Evolutionary conservation across 345 rosid species (phyloP).

Genomic region (Clarkia xantiana): DNA sequence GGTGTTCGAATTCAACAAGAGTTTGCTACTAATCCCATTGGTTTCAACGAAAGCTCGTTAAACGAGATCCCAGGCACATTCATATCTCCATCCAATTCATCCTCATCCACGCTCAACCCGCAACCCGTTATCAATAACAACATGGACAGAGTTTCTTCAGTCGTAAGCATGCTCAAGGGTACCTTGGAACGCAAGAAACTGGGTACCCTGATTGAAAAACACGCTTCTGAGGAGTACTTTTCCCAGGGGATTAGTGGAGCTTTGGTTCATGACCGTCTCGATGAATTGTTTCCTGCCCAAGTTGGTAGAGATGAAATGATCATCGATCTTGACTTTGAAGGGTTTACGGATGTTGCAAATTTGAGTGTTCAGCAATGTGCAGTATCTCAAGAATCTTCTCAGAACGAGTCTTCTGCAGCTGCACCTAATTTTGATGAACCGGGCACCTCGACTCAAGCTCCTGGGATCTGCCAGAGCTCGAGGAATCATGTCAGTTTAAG

Average conservation of each 20-base stretch:
- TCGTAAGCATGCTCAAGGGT: slow-evolving; percentile 61
- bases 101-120: slow-evolving; percentile 30
- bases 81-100: slow-evolving; percentile 44
- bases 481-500: slow-evolving; percentile 22
- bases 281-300: slow-evolving; percentile 17
- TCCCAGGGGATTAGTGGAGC: slow-evolving; percentile 3
- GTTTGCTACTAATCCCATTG: slow-evolving; percentile 15
- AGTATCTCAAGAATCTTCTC: slow-evolving; percentile 48
- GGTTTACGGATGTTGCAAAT: slow-evolving; percentile 26
- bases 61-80: slow-evolving; percentile 26
- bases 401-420: slow-evolving; percentile 59
- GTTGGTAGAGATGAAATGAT: slow-evolving; percentile 21
- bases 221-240: not conserved
- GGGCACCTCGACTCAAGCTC: slow-evolving; percentile 39
- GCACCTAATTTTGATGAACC: slow-evolving; percentile 56
- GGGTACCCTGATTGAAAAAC: slow-evolving; percentile 26
- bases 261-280: slow-evolving; percentile 15
- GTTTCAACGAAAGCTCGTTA: slow-evolving; percentile 17
- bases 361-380: slow-evolving; percentile 18
- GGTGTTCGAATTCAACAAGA: slow-evolving; percentile 27
- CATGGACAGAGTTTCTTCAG: slow-evolving; percentile 40
- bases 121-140: slow-evolving; percentile 21
- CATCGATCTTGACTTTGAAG: slow-evolving; percentile 29
- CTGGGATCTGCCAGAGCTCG: slow-evolving; percentile 37
- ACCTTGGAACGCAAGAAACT: slow-evolving; percentile 46